A percentile compares a stretch with the other conserved stretches of the same genome.
phyloP scores from a whole-genome alignment of 2,329 filamentous ascomycete genomes.

The Sporothrix schenckii region DNA sequence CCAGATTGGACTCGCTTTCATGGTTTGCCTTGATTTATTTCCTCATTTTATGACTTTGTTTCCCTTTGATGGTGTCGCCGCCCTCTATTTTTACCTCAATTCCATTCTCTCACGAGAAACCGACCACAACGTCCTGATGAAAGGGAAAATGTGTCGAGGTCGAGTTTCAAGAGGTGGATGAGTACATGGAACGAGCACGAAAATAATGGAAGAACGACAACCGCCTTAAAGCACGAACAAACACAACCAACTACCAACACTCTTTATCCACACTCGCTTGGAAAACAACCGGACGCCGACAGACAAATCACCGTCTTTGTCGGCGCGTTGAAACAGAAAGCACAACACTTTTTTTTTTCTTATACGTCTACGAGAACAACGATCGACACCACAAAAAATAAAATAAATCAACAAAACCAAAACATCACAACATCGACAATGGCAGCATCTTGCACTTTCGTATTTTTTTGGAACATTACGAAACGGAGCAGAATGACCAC shows the following conservation, averaged over 20 bases:
- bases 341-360: constrained; percentile 1
- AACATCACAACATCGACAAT: constrained; percentile 11
- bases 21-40: constrained; percentile 34
- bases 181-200: not conserved
- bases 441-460: constrained; percentile 7
- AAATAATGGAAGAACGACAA: not conserved
- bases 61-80: constrained; percentile 26
- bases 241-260: constrained; percentile 11
- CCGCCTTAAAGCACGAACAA: not conserved
- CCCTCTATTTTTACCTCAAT: not conserved
- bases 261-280: not conserved
- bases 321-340: not conserved
- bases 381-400: constrained; percentile 1
- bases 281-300: not conserved
- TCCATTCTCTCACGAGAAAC: constrained; percentile 32
- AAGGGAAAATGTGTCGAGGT: constrained; percentile 22
- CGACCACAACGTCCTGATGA: constrained; percentile 29
- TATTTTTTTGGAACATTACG: constrained; percentile 7
- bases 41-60: constrained; percentile 35
- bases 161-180: not conserved
- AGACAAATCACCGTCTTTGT: not conserved
- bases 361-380: constrained; percentile 27
- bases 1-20: constrained; percentile 32
- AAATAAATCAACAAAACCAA: not conserved
- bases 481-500: not conserved